Conservation (phyloP, 345 rosid genomes). For the Pelargonium nanum region DNA sequence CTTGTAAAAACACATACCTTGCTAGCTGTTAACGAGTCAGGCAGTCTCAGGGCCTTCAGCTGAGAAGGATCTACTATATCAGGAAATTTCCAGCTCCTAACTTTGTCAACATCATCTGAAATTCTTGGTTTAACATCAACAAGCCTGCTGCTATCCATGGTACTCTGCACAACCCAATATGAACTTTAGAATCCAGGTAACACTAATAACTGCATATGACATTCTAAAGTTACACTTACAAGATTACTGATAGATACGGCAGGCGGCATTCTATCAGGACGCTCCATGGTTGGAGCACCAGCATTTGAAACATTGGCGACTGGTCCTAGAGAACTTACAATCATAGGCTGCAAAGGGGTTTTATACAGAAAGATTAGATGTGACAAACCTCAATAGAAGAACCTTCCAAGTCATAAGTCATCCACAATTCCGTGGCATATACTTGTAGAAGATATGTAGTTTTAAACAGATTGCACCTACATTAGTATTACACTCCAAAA, state of each 20-base stretch:
- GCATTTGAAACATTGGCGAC: constrained; percentile 26
- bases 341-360: constrained; percentile 28
- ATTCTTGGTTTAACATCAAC: constrained; percentile 42
- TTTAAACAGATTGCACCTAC: no score
- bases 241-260: constrained; percentile 27
- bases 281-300: constrained; percentile 26
- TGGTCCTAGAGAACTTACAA: constrained; percentile 33
- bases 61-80: constrained; percentile 36
- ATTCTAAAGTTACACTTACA: constrained; percentile 18
- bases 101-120: constrained; percentile 30
- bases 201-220: constrained; percentile 2
- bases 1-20: constrained; percentile 21
- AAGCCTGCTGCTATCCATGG: constrained; percentile 31
- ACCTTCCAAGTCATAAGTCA: background rate
- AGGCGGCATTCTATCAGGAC: constrained; percentile 29
- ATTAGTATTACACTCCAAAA: no score
- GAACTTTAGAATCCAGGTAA: constrained; percentile 11
- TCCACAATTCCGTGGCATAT: no score
- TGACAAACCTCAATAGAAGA: constrained; percentile 2
- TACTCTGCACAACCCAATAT: constrained; percentile 21
- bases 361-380: background rate
- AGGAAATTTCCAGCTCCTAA: constrained; percentile 35
- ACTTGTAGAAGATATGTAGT: no score
- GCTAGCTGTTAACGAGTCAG: constrained; percentile 27
- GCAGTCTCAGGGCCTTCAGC: constrained; percentile 31